A percentile compares a stretch with the other conserved stretches of the same genome.
phyloP scores from a whole-genome alignment of 2,329 filamentous ascomycete species.

The Aureobasidium sp. region DNA sequence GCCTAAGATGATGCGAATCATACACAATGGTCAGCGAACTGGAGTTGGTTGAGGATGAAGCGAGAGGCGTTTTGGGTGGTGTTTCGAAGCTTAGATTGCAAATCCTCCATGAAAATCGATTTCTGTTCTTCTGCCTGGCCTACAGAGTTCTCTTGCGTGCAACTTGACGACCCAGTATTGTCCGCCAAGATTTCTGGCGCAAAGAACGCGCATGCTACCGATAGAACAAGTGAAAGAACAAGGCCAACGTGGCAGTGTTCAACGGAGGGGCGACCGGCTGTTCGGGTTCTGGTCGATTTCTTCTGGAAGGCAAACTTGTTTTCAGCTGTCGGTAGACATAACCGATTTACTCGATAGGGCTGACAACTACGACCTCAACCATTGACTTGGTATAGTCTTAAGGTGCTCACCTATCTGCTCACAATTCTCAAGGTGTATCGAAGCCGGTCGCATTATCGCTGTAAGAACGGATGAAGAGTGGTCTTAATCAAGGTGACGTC shows the following conservation, averaged over 20 bases:
- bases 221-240: neutral
- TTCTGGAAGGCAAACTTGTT: neutral
- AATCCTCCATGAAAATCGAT: slow-evolving; percentile 4
- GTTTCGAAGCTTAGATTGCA: neutral
- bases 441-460: too few relatives aligned
- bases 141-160: neutral
- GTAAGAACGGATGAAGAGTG: too few relatives aligned
- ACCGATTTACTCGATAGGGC: neutral
- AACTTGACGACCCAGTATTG: neutral
- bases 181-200: neutral
- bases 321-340: neutral
- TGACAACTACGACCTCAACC: neutral
- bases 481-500: too few relatives aligned
- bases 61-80: neutral
- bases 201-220: neutral
- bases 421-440: neutral
- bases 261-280: neutral
- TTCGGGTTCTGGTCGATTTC: neutral
- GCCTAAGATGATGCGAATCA: neutral
- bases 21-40: neutral
- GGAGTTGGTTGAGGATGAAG: neutral
- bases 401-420: too few relatives aligned
- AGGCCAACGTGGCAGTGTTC: neutral
- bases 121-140: neutral
- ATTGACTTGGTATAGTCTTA: too few relatives aligned